Evolutionary conservation across 805 yeast species (phyloP).

Genomic region (Barnettozyma vustinii): DNA sequence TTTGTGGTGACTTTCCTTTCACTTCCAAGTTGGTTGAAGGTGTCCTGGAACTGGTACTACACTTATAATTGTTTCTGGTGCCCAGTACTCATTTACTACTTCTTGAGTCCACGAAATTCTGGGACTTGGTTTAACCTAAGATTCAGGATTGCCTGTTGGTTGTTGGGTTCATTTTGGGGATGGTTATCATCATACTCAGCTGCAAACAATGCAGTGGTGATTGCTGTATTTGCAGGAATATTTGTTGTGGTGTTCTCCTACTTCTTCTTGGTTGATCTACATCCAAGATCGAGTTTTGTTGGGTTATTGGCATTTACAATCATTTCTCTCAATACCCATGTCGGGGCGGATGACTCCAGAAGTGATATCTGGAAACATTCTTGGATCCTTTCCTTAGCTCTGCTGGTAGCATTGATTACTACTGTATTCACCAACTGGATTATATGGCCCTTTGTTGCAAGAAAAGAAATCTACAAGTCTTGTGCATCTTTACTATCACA

Average conservation of each 20-base stretch:
- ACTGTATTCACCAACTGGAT: constrained; percentile 39
- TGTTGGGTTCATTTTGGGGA: constrained; percentile 43
- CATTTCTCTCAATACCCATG: constrained; percentile 29
- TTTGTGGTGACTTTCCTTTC: constrained; percentile 33
- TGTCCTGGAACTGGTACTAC: constrained; percentile 38
- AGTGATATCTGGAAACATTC: constrained; percentile 30
- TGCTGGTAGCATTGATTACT: constrained; percentile 33
- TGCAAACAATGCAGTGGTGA: constrained; percentile 35
- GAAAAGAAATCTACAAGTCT: constrained; percentile 35
- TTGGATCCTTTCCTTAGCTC: constrained; percentile 36
- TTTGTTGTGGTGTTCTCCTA: constrained; percentile 30
- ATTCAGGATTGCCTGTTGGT: constrained; percentile 30
- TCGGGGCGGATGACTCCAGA: constrained; percentile 14
- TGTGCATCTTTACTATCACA: constrained; percentile 35
- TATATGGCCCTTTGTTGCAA: constrained; percentile 44
- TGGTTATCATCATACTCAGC: constrained; percentile 28
- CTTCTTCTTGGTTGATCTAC: constrained; percentile 31
- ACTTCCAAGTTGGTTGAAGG: constrained; percentile 39
- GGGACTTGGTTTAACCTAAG: constrained; percentile 31
- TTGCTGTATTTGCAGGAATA: constrained; percentile 35
- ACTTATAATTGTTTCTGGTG: constrained; percentile 40
- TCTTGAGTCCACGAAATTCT: constrained; percentile 37
- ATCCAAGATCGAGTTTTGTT: constrained; percentile 39
- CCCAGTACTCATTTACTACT: constrained; percentile 30
- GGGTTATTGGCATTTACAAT: constrained; percentile 37